Percentiles rank a stretch among this genome's conserved stretches.
Conservation (phyloP, 257 asterid genomes). For the Handroanthus guayacan region DNA sequence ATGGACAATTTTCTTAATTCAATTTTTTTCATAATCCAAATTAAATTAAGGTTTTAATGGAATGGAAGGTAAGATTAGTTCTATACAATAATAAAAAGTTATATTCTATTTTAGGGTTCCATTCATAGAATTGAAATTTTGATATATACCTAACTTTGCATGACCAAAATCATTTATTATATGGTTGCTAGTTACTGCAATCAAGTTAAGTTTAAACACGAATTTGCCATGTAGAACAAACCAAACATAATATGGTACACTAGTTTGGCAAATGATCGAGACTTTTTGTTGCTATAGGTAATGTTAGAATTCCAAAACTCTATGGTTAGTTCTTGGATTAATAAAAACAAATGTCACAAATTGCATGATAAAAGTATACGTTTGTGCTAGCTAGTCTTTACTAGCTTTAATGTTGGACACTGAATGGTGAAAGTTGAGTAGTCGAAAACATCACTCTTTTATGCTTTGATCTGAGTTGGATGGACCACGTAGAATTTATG, state of each 20-base stretch:
- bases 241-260: not conserved
- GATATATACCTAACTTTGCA: constrained; percentile 27
- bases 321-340: not conserved
- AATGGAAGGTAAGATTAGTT: constrained; percentile 36
- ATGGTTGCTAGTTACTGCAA: not conserved
- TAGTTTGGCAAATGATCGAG: too few species aligned
- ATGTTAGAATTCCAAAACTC: too few species aligned
- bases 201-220: not conserved
- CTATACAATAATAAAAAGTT: not conserved
- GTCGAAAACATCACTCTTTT: too few species aligned
- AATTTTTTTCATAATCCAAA: not conserved
- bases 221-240: not conserved
- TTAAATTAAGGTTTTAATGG: constrained; percentile 24
- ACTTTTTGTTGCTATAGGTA: too few species aligned
- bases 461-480: too few species aligned
- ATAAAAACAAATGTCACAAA: too few species aligned
- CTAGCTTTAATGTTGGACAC: too few species aligned
- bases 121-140: not conserved
- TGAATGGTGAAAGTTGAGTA: too few species aligned
- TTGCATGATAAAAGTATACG: too few species aligned
- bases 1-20: constrained; percentile 17
- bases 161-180: not conserved
- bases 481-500: too few species aligned
- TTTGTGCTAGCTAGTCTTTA: too few species aligned
- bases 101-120: not conserved